These are phyloP conservation scores for Stramenopiles sp. DNA, from an alignment of 352 stramenopile species.

Conservation along the genomic window DNA sequence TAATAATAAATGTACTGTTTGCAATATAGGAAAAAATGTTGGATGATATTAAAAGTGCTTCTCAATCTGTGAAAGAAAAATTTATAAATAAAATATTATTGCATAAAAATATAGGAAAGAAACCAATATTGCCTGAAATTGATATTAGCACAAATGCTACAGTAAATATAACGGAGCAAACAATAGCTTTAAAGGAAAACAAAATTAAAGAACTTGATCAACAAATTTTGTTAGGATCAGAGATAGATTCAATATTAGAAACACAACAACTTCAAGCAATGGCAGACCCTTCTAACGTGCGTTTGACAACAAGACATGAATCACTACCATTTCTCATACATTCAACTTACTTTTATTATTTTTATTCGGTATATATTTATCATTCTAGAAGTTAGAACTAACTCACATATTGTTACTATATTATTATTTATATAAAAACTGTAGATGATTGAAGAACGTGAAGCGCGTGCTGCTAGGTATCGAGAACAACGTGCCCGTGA, in stretches of 20 bases:
- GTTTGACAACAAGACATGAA: neutral
- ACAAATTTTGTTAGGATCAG: neutral
- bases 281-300: neutral
- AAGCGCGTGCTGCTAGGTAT: neutral
- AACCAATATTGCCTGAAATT: neutral
- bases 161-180: neutral
- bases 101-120: neutral
- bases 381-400: neutral
- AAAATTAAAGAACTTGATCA: neutral
- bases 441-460: neutral
- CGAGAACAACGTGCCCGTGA: neutral
- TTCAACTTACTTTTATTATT: neutral
- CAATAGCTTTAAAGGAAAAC: neutral
- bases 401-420: neutral
- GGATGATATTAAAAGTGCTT: neutral
- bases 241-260: neutral
- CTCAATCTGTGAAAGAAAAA: neutral
- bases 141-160: neutral
- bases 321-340: neutral
- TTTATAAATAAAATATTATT: neutral
- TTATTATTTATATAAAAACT: neutral
- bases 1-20: too few species aligned
- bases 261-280: neutral
- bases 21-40: neutral
- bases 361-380: neutral